Conservation (phyloP, 331 rosid genomes). For the Phaseolus coccineus region DNA sequence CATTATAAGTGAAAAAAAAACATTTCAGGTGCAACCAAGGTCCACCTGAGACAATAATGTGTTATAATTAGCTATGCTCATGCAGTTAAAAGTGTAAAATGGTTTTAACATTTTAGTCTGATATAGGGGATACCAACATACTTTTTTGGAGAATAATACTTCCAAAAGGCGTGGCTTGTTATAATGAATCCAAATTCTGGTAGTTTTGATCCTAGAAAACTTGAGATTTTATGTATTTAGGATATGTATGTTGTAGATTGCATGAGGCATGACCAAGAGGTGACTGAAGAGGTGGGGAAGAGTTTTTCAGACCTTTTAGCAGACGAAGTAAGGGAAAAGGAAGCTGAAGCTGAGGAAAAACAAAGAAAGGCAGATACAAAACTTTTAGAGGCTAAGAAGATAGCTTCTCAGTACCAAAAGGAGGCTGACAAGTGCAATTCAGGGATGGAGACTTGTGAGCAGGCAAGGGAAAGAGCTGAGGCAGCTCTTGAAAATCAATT, state of each 20-base stretch:
- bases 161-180: not conserved
- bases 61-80: not conserved
- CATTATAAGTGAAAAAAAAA: too few relatives aligned
- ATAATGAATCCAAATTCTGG: constrained; percentile 10
- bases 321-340: constrained; percentile 57
- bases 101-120: not conserved
- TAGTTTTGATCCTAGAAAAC: constrained; percentile 13
- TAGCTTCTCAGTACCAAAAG: constrained; percentile 64
- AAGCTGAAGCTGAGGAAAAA: constrained; percentile 55
- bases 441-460: constrained; percentile 68
- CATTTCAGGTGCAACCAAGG: not conserved
- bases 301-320: constrained; percentile 49
- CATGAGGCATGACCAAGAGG: constrained; percentile 59
- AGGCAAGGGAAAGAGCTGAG: constrained; percentile 63
- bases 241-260: constrained; percentile 47
- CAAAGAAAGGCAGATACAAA: constrained; percentile 49
- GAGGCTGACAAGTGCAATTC: constrained; percentile 72
- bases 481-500: constrained; percentile 53
- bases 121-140: not conserved
- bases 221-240: constrained; percentile 9
- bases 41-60: not conserved
- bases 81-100: constrained; percentile 4
- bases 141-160: constrained; percentile 1
- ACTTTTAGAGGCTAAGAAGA: constrained; percentile 61
- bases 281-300: constrained; percentile 57